phyloP scores from a whole-genome alignment of 805 yeast genomes.

The Candida yuanshanica region DNA sequence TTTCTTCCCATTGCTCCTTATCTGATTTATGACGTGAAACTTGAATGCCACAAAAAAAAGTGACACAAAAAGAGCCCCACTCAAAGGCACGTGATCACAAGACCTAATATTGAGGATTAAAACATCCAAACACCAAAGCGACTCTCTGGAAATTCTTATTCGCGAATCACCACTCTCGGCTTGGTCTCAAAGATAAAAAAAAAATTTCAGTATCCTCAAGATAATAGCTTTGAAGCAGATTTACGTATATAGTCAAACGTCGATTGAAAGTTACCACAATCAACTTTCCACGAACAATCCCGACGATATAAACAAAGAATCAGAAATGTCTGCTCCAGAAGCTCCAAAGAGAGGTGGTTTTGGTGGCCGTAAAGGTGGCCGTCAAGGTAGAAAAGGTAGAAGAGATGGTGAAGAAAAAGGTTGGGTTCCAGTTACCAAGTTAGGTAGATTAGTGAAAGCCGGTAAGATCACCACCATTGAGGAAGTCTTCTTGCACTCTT shows the following conservation, averaged over 20 bases:
- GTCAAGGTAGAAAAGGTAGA: slow-evolving; percentile 65
- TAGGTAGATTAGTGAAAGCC: slow-evolving; percentile 99
- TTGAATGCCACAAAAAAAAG: slow-evolving; percentile 3
- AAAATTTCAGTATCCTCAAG: too few relatives aligned
- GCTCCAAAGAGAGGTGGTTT: slow-evolving; percentile 47
- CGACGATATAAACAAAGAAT: slow-evolving; percentile 29
- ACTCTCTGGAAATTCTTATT: neutral
- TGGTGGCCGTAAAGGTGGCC: slow-evolving; percentile 55
- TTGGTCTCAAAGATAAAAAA: too few relatives aligned
- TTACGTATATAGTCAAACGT: slow-evolving; percentile 23
- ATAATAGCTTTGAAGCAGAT: too few relatives aligned
- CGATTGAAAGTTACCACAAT: slow-evolving; percentile 52
- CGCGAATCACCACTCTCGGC: too few relatives aligned
- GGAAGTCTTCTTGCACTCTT: slow-evolving; percentile 98
- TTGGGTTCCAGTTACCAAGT: slow-evolving; percentile 99
- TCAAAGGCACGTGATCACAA: neutral
- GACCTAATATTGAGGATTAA: neutral
- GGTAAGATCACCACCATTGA: slow-evolving; percentile 95
- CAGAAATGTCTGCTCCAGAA: slow-evolving; percentile 37
- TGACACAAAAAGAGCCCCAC: neutral
- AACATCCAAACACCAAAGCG: slow-evolving; percentile 6
- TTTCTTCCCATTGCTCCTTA: too few relatives aligned
- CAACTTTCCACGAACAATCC: slow-evolving; percentile 49
- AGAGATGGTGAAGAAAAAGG: slow-evolving; percentile 94
- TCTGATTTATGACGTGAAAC: too few relatives aligned